Conservation (phyloP, 257 asterid genomes). For the Dorcoceras hygrometricum region DNA sequence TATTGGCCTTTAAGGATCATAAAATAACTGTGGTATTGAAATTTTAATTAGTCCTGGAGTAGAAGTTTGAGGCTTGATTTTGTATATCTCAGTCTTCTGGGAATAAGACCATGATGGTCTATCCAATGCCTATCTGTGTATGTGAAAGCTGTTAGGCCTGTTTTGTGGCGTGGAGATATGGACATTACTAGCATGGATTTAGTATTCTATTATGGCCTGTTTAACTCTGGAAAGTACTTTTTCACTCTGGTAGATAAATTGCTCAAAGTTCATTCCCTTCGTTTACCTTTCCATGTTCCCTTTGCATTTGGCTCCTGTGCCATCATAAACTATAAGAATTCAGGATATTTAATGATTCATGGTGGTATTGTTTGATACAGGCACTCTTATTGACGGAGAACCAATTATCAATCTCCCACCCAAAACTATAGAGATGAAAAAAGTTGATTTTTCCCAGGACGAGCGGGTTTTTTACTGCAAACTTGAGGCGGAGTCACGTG, state of each 20-base stretch:
- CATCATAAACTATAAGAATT: conserved; percentile 5
- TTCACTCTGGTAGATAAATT: conserved; percentile 4
- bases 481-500: conserved; percentile 89
- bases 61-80: not conserved
- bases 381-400: conserved; percentile 81
- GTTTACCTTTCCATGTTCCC: conserved; percentile 13
- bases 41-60: not conserved
- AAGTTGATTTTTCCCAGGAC: conserved; percentile 75
- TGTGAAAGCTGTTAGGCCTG: not conserved
- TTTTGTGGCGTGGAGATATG: conserved; percentile 1
- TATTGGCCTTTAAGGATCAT: not conserved
- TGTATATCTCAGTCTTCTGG: not conserved
- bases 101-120: not conserved
- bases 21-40: not conserved
- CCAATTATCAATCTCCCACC: conserved; percentile 88
- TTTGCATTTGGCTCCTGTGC: conserved; percentile 1
- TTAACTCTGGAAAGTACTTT: not conserved
- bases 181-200: not conserved
- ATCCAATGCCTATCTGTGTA: not conserved
- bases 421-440: conserved; percentile 68
- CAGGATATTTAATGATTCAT: conserved; percentile 25
- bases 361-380: conserved; percentile 38
- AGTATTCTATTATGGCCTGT: not conserved
- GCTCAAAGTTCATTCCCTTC: not conserved
- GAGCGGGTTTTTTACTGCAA: conserved; percentile 80